phyloP scores from a whole-genome alignment of 2,329 filamentous ascomycete genomes.

The Aspergillus aculeatus region DNA sequence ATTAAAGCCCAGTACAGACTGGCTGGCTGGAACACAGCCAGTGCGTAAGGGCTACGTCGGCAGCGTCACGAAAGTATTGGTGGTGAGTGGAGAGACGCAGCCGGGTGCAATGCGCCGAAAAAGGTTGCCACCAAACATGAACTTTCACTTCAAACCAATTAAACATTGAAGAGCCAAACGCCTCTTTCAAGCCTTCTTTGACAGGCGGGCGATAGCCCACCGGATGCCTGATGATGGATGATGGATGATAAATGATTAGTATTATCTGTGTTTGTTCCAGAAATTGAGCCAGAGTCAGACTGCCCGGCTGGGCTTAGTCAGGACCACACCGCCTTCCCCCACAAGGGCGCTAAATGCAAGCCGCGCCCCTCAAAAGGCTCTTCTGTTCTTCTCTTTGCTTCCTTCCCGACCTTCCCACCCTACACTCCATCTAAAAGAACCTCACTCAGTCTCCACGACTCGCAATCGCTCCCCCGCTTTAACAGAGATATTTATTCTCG shows the following conservation, averaged over 20 bases:
- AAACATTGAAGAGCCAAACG: neutral
- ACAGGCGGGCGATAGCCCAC: neutral
- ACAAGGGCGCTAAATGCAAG: slow-evolving; percentile 20
- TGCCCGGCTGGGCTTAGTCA: slow-evolving; percentile 11
- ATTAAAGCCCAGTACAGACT: neutral
- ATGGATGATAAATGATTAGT: no score
- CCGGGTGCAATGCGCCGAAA: neutral
- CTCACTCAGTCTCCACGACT: slow-evolving; percentile 7
- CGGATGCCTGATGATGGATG: neutral
- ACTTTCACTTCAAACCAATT: neutral
- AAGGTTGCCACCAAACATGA: neutral
- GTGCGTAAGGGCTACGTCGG: neutral
- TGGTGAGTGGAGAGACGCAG: neutral
- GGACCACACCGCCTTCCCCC: slow-evolving; percentile 36
- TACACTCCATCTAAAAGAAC: slow-evolving; percentile 11
- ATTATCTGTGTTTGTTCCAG: neutral
- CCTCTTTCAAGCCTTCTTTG: neutral
- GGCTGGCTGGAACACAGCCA: neutral
- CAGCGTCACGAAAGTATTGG: neutral
- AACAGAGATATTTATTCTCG: slow-evolving; percentile 36
- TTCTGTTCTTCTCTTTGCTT: slow-evolving; percentile 28
- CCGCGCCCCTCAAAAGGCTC: slow-evolving; percentile 38
- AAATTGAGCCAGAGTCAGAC: neutral
- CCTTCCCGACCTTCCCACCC: slow-evolving; percentile 27
- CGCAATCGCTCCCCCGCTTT: slow-evolving; percentile 22